Evolutionary conservation across 345 rosid species (phyloP).

Genomic region (Moricandia arvensis): DNA sequence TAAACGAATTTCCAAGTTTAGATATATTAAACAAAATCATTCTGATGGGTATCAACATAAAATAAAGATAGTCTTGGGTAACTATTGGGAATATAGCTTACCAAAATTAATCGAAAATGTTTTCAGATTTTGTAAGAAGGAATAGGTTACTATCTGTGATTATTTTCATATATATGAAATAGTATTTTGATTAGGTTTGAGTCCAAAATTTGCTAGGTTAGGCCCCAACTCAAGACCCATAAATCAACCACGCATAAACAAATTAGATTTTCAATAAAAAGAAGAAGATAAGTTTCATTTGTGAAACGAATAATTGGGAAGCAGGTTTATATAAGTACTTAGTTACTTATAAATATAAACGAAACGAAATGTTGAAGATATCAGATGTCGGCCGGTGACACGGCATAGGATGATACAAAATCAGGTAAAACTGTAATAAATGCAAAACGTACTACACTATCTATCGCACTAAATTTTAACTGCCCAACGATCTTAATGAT

Average conservation of each 20-base stretch:
- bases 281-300: too few relatives aligned
- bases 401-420: conserved; percentile 30
- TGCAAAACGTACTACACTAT: conserved; percentile 32
- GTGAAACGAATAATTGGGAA: not conserved
- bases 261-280: too few relatives aligned
- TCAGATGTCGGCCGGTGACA: conserved; percentile 38
- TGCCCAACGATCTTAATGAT: conserved; percentile 40
- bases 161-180: not conserved
- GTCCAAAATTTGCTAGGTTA: not conserved
- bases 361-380: conserved; percentile 13
- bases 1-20: not conserved
- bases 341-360: not conserved
- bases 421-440: conserved; percentile 29
- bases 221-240: too few relatives aligned
- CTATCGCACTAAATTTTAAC: conserved; percentile 34
- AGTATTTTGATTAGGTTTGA: not conserved
- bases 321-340: not conserved
- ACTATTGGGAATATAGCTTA: not conserved
- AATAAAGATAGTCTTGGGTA: not conserved
- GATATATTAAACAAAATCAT: not conserved
- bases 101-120: not conserved
- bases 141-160: not conserved
- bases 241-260: not conserved
- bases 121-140: too few relatives aligned
- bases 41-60: not conserved